Evolutionary conservation across 2,329 filamentous ascomycete genomes (phyloP), one percentile per base, ranked within the genome.

Genomic region (Pleochaeta shiraiana): DNA sequence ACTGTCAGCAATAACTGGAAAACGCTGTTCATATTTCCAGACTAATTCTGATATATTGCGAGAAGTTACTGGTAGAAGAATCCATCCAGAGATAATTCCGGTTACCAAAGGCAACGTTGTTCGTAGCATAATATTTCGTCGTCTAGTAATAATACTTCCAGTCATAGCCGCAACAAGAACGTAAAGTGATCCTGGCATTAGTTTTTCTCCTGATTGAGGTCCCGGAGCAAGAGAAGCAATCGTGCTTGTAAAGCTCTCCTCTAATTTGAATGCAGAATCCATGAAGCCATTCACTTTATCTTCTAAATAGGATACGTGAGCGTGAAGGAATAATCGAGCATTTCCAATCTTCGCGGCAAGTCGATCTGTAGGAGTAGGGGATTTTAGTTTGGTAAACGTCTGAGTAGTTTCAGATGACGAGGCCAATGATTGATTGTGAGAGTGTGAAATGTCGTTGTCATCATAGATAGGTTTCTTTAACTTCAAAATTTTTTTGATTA

Each of bases 141-240:
- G 95, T 68, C 92, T 84, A 64, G 88, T 84, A 64, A 96, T 79
- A 74, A 98, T 97, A 75, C 84, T 90, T 70, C 92, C 93, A 39
- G 93, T 89, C 91, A 98, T 96, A 71, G 89, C 85, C 50, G 91
- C 86, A 60, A 98, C 91, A 33, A 96, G 82, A 59, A 97, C 90
- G 77, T 97, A 97, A 69, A 97, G 83, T 66, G 84, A 80, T 30
- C 92, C 92, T 37, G 93, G 93, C 76, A 97, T 85, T 65, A 98
- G 81, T 73, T 85, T 84, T 79, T 98, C 93, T 74, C 88, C 88
- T 66, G 84, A 88, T 76, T 92, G 87, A 71, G 85, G 86, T 43
- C 90, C 79, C 33, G 93, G 93, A 24, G 91, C 93, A 45, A 98
- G 82, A 26, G 87, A 90, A 66, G 91, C 89, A 69, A 98, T 76